phyloP scores from a whole-genome alignment of 805 yeast species.

The Groenewaldozyma tartarivorans region DNA sequence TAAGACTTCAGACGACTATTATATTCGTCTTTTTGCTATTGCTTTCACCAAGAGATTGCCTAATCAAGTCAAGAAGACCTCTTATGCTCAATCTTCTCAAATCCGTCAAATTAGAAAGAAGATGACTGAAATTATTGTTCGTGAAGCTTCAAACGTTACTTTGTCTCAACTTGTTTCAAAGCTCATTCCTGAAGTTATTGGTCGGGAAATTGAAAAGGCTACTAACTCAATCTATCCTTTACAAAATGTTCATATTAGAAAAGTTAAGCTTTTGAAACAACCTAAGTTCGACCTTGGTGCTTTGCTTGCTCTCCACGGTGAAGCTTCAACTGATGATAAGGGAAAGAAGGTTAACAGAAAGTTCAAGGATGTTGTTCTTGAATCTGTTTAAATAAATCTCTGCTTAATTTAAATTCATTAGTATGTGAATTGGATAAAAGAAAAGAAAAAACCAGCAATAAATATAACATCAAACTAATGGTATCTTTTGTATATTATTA shows the following conservation, averaged over 20 bases:
- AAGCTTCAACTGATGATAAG: conserved; percentile 85
- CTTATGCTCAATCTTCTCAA: conserved; percentile 96
- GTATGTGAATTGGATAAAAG: too few relatives aligned
- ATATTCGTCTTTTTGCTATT: conserved; percentile 90
- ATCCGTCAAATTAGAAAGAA: conserved; percentile 95
- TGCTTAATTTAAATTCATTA: too few relatives aligned
- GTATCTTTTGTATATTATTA: too few relatives aligned
- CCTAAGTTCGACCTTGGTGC: conserved; percentile 98
- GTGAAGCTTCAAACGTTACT: conserved; percentile 91
- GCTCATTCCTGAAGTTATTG: conserved; percentile 97
- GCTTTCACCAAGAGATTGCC: conserved; percentile 98
- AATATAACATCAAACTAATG: neutral
- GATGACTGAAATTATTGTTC: conserved; percentile 91
- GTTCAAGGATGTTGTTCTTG: conserved; percentile 98
- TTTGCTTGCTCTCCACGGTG: conserved; percentile 96
- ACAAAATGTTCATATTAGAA: conserved; percentile 98
- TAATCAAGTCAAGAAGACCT: conserved; percentile 94
- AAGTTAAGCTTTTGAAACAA: conserved; percentile 96
- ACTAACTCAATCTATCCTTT: conserved; percentile 93
- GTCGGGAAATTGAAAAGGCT: conserved; percentile 96
- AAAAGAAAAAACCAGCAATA: neutral
- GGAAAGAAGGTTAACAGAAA: conserved; percentile 93
- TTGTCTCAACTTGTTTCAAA: conserved; percentile 94
- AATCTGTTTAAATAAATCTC: conserved; percentile 64
- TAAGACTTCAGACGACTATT: conserved; percentile 96